These are phyloP conservation scores for Globisporangium parvum DNA, from an alignment of 352 stramenopile species.

Conservation along the genomic window DNA sequence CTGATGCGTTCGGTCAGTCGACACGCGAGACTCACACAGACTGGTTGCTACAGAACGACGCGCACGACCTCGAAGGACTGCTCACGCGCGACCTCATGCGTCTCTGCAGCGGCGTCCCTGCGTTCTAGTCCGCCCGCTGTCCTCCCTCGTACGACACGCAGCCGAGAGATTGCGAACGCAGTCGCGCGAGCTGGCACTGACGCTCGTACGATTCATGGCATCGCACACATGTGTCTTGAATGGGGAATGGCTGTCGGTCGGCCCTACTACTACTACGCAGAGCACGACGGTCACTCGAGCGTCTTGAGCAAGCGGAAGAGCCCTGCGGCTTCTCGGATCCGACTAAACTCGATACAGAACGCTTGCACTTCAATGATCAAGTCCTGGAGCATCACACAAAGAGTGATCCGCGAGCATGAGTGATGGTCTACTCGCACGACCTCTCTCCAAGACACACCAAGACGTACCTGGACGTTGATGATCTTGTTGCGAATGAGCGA, in stretches of 20 bases:
- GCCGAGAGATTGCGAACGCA: too few relatives aligned
- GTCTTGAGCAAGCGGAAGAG: constrained; percentile 97
- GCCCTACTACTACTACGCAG: too few relatives aligned
- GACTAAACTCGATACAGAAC: constrained; percentile 99
- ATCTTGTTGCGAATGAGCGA: constrained; percentile 98
- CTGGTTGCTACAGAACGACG: constrained; percentile 37
- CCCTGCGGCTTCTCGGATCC: constrained; percentile 94
- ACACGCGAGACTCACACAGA: neutral
- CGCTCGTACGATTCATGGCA: neutral
- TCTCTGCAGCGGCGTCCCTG: constrained; percentile 56
- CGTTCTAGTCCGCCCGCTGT: constrained; percentile 33
- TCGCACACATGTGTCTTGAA: neutral
- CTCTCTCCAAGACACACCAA: neutral
- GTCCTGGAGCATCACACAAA: constrained; percentile 55
- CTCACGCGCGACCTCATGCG: constrained; percentile 81
- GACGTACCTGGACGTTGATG: constrained; percentile 93
- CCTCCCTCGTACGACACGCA: too few relatives aligned
- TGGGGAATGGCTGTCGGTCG: neutral
- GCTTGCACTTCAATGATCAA: constrained; percentile 98
- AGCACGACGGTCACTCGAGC: constrained; percentile 67
- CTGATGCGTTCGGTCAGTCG: too few relatives aligned
- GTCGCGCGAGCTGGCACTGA: neutral
- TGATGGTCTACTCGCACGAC: neutral
- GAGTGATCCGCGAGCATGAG: neutral
- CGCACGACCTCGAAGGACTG: constrained; percentile 74